A percentile compares a stretch with the other conserved stretches of the same genome.
These are phyloP conservation scores for Hygrophorus pudorinus DNA, from an alignment of 768 basidiomycete genomes.

Conservation along the genomic window DNA sequence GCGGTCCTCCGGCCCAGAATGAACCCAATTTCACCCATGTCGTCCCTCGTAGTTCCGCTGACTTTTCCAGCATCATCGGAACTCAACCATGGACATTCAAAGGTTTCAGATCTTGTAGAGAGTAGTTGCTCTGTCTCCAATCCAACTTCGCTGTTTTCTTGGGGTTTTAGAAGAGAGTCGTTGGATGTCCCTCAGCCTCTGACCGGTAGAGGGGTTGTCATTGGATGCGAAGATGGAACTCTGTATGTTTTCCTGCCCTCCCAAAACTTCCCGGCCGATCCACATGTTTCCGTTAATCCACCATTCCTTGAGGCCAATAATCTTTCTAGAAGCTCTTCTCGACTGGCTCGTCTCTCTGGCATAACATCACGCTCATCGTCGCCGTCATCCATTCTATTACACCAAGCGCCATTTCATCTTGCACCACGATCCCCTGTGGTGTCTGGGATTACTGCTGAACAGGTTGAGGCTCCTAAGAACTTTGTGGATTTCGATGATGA, in stretches of 20 bases:
- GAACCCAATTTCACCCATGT: slow-evolving; percentile 6
- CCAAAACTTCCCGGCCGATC: slow-evolving; percentile 8
- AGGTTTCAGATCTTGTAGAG: slow-evolving; percentile 16
- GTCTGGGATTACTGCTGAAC: slow-evolving; percentile 60
- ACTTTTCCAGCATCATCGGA: slow-evolving; percentile 20
- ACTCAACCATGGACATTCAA: slow-evolving; percentile 7
- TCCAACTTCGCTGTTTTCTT: slow-evolving; percentile 23
- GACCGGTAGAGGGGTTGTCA: slow-evolving; percentile 18
- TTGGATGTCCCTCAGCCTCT: not conserved
- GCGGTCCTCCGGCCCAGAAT: slow-evolving; percentile 7
- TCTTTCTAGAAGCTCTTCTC: slow-evolving; percentile 12
- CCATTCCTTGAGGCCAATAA: slow-evolving; percentile 6
- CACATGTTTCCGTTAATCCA: slow-evolving; percentile 9
- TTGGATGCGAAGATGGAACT: slow-evolving; percentile 36
- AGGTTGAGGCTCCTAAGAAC: slow-evolving; percentile 68
- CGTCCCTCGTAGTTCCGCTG: slow-evolving; percentile 21
- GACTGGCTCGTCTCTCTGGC: slow-evolving; percentile 14
- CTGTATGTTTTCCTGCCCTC: slow-evolving; percentile 27
- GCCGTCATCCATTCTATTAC: slow-evolving; percentile 24
- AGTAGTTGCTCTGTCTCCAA: slow-evolving; percentile 21
- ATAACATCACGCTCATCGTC: slow-evolving; percentile 26
- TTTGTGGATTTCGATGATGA: slow-evolving; percentile 80
- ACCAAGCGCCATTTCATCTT: slow-evolving; percentile 41
- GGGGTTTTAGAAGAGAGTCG: slow-evolving; percentile 11
- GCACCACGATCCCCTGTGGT: slow-evolving; percentile 53